Conservation (phyloP, 2,329 filamentous ascomycete species). For the Golovinomyces cichoracearum region DNA sequence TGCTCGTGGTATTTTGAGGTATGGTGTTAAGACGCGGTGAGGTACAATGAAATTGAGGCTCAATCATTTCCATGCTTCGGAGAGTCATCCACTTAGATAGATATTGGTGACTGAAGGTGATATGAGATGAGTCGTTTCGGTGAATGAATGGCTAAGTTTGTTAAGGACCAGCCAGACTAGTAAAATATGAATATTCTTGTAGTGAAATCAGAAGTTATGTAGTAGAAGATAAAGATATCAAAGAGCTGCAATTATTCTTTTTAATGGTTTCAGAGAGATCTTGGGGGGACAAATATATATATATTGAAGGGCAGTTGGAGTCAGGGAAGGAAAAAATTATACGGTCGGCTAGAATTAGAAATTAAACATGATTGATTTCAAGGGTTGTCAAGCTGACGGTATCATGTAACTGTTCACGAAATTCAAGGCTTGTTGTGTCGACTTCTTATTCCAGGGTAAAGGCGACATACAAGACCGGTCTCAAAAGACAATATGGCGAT, state of each 20-base stretch:
- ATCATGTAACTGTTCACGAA: not conserved
- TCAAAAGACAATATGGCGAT: not conserved
- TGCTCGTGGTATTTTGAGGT: not conserved
- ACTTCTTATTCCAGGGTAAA: not conserved
- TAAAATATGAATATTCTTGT: not conserved
- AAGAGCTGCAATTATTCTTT: too few relatives aligned
- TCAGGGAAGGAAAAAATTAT: not conserved
- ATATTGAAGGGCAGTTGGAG: not conserved
- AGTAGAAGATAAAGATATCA: too few relatives aligned
- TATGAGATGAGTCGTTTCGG: not conserved
- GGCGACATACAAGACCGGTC: not conserved
- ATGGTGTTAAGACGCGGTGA: not conserved
- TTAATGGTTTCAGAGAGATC: not conserved
- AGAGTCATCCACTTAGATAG: too few relatives aligned
- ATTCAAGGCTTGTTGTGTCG: not conserved
- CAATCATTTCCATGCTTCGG: too few relatives aligned
- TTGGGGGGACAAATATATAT: not conserved
- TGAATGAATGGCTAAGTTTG: not conserved
- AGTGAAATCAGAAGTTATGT: too few relatives aligned
- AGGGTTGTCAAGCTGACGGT: not conserved
- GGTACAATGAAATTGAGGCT: not conserved
- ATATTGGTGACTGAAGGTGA: too few relatives aligned
- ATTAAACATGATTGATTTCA: not conserved
- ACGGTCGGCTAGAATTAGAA: not conserved
- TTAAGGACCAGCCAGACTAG: not conserved